Percentiles rank a stretch among this genome's conserved stretches.
phyloP scores from a whole-genome alignment of 768 basidiomycete genomes.

The Boletus sp. region DNA sequence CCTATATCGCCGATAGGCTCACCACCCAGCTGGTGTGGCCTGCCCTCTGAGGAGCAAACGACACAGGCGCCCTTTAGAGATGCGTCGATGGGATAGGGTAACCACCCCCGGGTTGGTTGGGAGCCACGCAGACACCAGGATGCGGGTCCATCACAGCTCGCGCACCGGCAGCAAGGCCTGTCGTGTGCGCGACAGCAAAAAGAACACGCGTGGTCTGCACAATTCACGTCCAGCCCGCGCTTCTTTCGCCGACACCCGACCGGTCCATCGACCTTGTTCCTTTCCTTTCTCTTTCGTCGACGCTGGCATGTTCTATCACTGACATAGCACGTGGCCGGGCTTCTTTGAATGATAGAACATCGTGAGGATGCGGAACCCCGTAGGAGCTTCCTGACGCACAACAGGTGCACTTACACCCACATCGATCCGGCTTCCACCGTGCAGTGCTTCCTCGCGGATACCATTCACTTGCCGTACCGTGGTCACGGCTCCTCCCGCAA shows the following conservation, averaged over 20 bases:
- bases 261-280: not conserved
- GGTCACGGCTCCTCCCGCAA: not conserved
- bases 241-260: not conserved
- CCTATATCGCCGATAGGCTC: too few relatives aligned
- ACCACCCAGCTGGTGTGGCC: too few relatives aligned
- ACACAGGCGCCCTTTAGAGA: too few relatives aligned
- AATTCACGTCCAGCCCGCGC: not conserved
- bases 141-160: not conserved
- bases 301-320: not conserved
- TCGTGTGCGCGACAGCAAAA: not conserved
- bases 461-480: not conserved
- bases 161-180: not conserved
- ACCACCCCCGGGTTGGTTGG: too few relatives aligned
- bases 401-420: not conserved
- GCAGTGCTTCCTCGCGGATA: not conserved
- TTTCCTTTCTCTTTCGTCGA: not conserved
- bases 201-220: not conserved
- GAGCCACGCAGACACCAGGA: not conserved
- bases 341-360: not conserved
- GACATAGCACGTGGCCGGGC: not conserved
- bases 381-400: not conserved
- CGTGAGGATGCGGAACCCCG: constrained; percentile 1
- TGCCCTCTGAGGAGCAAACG: too few relatives aligned
- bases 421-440: not conserved
- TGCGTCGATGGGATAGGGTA: too few relatives aligned